Conservation (phyloP, 441 rosid genomes). For the Arabidopsis hybrid region DNA sequence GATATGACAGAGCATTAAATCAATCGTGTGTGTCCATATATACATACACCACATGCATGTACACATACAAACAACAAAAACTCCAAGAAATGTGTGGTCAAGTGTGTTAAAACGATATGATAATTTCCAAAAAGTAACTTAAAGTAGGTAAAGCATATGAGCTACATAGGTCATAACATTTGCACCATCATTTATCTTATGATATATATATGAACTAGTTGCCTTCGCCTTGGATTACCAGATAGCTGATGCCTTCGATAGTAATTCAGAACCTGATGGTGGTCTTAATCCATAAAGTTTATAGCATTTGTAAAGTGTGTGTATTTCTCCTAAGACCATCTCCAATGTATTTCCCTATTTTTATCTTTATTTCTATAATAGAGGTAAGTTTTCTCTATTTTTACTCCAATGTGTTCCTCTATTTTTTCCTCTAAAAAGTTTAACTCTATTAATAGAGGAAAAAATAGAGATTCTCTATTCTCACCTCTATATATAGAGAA, state of each 20-base stretch:
- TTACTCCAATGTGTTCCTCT: too few species aligned
- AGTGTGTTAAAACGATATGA: neutral
- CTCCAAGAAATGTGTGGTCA: neutral
- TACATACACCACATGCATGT: neutral
- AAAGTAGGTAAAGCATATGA: neutral
- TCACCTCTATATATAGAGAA: too few species aligned
- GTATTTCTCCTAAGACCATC: too few species aligned
- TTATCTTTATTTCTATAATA: too few species aligned
- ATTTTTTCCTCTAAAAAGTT: too few species aligned
- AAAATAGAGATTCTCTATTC: too few species aligned
- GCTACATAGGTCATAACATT: neutral
- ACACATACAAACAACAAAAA: neutral
- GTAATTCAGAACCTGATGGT: neutral
- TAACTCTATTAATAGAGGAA: too few species aligned
- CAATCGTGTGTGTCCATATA: constrained; percentile 27
- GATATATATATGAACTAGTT: neutral
- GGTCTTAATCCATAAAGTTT: neutral
- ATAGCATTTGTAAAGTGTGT: too few species aligned
- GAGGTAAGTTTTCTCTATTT: too few species aligned
- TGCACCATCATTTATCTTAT: neutral
- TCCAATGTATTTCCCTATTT: too few species aligned
- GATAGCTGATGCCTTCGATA: neutral
- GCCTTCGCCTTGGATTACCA: neutral
- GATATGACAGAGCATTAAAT: constrained; percentile 37
- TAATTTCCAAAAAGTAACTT: neutral